Evolutionary conservation across 2,329 filamentous ascomycete species (phyloP), one percentile per base, ranked within the genome.

Genomic region (Claviceps sp.): DNA sequence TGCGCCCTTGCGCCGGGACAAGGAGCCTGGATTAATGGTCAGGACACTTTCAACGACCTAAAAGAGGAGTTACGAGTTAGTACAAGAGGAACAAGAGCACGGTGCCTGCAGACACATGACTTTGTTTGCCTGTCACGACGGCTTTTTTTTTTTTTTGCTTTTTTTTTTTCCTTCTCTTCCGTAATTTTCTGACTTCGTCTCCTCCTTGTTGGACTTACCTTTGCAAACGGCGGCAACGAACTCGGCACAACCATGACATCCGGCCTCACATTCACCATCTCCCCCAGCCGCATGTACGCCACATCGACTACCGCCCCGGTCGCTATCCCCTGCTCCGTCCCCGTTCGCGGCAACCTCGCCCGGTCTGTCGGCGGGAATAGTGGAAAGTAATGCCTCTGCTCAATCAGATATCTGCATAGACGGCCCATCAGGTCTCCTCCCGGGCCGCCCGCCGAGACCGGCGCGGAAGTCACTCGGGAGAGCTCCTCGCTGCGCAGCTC

Each of bases 21-120:
- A 70, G 48, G 81, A 83, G 5, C 93, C 91, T 0, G 93, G 91
- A 65, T 98, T 98, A 61, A 98, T 85, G 13, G 89, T 82, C 6
- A 97, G 69, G 0, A 96, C 89, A 58, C 85, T 88, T 62, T 96
- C 88, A 11, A 97, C 83, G 43, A 96, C 88, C 89, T 95, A 37
- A 13, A 29, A 2, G 13, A 22, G 14, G 52, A 22, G 63, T 43
- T 61, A 58, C 16, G 22, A 37, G 20, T 17, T 17, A 36, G 49
- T 13, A 7, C 3, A 14, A 14, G 26, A 11, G 23, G 8, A 45
- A 17, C 3, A 9, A n/a, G 16, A 45, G 43, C 5, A 14, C 22
- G 16, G 43, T 16, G 16, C 14, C 23, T 17, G 3, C 8, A 38
- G 20, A 29, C 29, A 17, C 7, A 11, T 11, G 29, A 29, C 29